Conservation (phyloP, 768 basidiomycete species). For the Hygrophoropsis aurantiaca region DNA sequence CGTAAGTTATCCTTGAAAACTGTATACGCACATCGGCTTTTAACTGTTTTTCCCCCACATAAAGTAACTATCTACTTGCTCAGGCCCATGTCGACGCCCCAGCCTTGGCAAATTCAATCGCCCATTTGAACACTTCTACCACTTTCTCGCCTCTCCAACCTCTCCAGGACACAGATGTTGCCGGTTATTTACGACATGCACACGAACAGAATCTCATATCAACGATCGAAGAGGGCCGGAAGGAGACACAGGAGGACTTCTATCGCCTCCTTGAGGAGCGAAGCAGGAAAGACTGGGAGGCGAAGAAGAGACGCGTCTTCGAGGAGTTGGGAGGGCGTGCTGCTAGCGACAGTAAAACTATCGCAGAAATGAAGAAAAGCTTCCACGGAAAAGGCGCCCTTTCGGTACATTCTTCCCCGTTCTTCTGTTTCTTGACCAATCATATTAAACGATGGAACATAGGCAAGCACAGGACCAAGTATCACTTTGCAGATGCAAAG, state of each 20-base stretch:
- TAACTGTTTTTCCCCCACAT: conserved; percentile 6
- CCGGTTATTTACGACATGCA: conserved; percentile 91
- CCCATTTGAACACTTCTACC: conserved; percentile 74
- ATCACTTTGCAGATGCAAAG: conserved; percentile 80
- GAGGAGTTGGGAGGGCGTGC: conserved; percentile 82
- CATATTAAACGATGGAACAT: conserved; percentile 5
- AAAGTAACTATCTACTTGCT: conserved; percentile 92
- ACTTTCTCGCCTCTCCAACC: conserved; percentile 91
- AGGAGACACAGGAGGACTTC: conserved; percentile 83
- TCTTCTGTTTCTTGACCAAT: background rate
- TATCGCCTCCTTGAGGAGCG: conserved; percentile 78
- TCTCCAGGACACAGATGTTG: conserved; percentile 90
- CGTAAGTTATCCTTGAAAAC: conserved; percentile 45
- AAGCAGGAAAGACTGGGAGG: conserved; percentile 82
- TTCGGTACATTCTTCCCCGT: conserved; percentile 38
- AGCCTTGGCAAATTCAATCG: conserved; percentile 80
- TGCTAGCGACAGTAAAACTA: conserved; percentile 51
- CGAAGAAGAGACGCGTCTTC: conserved; percentile 84
- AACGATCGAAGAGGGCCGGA: conserved; percentile 87
- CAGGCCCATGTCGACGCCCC: conserved; percentile 93
- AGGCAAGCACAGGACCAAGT: conserved; percentile 51
- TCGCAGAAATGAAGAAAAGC: conserved; percentile 63
- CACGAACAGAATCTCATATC: conserved; percentile 94
- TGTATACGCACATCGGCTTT: conserved; percentile 5
- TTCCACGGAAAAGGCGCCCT: conserved; percentile 56